Percentiles rank a stretch among this genome's conserved stretches.
These are phyloP conservation scores for Sporothrix schenckii DNA, from an alignment of 2,329 filamentous ascomycete genomes.

Conservation along the genomic window DNA sequence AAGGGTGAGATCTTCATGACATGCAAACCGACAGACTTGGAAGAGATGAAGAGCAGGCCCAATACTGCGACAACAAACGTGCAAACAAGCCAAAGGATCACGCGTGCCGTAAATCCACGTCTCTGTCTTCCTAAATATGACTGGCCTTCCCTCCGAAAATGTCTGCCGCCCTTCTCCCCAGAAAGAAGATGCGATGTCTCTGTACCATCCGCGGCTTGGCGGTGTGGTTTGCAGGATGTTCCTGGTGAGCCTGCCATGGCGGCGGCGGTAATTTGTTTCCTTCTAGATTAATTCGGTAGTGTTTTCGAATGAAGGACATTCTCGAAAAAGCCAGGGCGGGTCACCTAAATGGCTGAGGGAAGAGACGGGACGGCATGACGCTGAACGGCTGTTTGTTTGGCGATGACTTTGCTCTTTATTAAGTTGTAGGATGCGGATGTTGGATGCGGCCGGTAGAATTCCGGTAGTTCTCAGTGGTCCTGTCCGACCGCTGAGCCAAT, in stretches of 20 bases:
- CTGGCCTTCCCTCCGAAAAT: rapidly evolving
- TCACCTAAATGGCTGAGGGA: background rate
- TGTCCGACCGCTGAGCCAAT: conserved; percentile 13
- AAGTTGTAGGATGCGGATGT: background rate
- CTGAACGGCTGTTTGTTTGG: background rate
- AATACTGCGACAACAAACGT: background rate
- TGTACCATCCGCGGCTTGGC: background rate
- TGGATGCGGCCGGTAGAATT: conserved; percentile 8
- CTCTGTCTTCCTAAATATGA: background rate
- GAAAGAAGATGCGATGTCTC: background rate
- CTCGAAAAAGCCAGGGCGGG: background rate
- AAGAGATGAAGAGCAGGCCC: background rate
- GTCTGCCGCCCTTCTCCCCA: background rate
- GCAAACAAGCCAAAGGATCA: background rate
- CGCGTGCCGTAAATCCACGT: background rate
- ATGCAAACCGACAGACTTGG: background rate
- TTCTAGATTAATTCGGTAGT: background rate
- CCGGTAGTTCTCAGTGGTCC: conserved; percentile 11
- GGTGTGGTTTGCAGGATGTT: conserved; percentile 9
- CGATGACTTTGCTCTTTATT: conserved; percentile 19
- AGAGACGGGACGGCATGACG: background rate
- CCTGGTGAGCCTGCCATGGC: conserved; percentile 19
- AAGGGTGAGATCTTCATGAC: conserved; percentile 6
- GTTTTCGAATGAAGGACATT: background rate
- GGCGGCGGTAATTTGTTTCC: conserved; percentile 2